phyloP scores from a whole-genome alignment of 805 yeast genomes.

The Hanseniaspora singularis region DNA sequence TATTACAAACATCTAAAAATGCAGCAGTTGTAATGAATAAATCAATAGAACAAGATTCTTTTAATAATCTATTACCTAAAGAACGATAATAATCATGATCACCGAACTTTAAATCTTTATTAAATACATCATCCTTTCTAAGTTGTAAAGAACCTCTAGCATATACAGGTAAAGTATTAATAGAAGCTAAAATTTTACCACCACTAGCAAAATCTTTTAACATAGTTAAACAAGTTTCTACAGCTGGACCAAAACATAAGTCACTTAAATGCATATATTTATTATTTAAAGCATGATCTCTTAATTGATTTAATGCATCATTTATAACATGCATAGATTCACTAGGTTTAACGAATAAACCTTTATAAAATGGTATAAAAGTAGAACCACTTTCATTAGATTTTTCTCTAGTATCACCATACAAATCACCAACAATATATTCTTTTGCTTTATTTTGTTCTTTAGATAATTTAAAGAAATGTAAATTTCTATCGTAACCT shows the following conservation, averaged over 20 bases:
- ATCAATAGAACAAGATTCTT: constrained; percentile 60
- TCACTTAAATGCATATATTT: constrained; percentile 31
- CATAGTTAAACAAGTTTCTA: constrained; percentile 53
- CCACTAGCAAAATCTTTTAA: constrained; percentile 43
- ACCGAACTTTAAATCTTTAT: constrained; percentile 41
- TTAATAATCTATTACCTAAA: constrained; percentile 45
- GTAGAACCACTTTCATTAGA: constrained; percentile 22
- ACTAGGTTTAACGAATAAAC: constrained; percentile 68
- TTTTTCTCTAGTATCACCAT: constrained; percentile 39
- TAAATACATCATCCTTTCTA: constrained; percentile 33
- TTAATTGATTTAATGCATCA: constrained; percentile 44
- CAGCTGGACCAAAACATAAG: constrained; percentile 69
- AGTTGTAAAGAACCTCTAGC: constrained; percentile 64
- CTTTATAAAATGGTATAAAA: constrained; percentile 66
- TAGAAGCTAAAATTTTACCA: constrained; percentile 64
- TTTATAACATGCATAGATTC: constrained; percentile 55
- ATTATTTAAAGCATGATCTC: constrained; percentile 29
- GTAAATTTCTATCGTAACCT: constrained; percentile 60
- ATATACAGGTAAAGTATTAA: constrained; percentile 62
- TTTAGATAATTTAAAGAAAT: constrained; percentile 58
- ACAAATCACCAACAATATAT: constrained; percentile 51
- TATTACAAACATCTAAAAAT: constrained; percentile 59
- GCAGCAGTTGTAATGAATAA: constrained; percentile 55
- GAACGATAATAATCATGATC: constrained; percentile 50
- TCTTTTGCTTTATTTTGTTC: constrained; percentile 45